Percentiles rank a stretch among this genome's conserved stretches.
phyloP scores from a whole-genome alignment of 2,329 filamentous ascomycete genomes.

The Alternaria sp. region DNA sequence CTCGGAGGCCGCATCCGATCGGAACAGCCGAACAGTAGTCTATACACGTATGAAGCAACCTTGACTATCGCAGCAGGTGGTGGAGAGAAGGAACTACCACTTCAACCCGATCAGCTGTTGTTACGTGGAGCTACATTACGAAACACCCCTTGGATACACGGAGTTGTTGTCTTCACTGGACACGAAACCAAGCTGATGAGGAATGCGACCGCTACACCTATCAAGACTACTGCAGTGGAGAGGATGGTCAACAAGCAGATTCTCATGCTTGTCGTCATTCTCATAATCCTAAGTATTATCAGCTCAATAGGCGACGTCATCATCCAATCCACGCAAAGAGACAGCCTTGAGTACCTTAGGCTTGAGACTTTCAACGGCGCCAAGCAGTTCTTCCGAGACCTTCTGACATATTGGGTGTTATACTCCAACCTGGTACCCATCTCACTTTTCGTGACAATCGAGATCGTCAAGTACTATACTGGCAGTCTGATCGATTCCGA shows the following conservation, averaged over 20 bases:
- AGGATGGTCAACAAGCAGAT: slow-evolving; percentile 93
- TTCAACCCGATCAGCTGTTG: slow-evolving; percentile 91
- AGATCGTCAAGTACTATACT: slow-evolving; percentile 97
- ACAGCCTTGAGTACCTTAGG: slow-evolving; percentile 74
- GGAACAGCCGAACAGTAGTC: slow-evolving; percentile 96
- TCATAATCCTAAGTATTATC: slow-evolving; percentile 83
- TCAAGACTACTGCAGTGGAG: slow-evolving; percentile 97
- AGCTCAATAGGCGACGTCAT: slow-evolving; percentile 91
- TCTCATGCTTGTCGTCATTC: slow-evolving; percentile 82
- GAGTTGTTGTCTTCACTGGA: slow-evolving; percentile 93
- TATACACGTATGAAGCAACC: slow-evolving; percentile 98
- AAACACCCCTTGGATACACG: slow-evolving; percentile 97
- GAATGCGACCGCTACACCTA: slow-evolving; percentile 94
- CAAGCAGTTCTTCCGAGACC: slow-evolving; percentile 86
- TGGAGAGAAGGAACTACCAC: slow-evolving; percentile 87
- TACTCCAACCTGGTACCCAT: slow-evolving; percentile 97
- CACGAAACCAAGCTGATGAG: slow-evolving; percentile 99
- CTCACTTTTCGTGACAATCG: slow-evolving; percentile 95
- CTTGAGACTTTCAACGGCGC: slow-evolving; percentile 68
- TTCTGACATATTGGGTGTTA: slow-evolving; percentile 97
- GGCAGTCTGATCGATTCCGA: slow-evolving; percentile 98
- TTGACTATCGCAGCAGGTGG: slow-evolving; percentile 89
- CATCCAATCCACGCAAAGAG: slow-evolving; percentile 67
- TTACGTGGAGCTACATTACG: slow-evolving; percentile 90
- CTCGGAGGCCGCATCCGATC: slow-evolving; percentile 87